phyloP scores from a whole-genome alignment of 331 rosid species.

The Rhamnella rubrinervis region DNA sequence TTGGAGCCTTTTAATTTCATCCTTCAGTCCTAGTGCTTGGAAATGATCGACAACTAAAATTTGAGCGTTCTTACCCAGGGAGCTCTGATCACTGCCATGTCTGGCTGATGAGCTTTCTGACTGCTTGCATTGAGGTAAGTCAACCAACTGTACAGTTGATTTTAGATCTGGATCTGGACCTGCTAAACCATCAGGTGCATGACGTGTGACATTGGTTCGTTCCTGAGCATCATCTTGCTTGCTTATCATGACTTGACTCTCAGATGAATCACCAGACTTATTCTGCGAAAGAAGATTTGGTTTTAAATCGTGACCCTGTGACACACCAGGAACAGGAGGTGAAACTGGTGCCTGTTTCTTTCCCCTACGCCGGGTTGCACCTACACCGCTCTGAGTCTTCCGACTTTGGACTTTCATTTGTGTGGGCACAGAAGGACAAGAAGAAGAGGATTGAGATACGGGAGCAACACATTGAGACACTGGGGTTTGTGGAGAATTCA shows the following conservation, averaged over 20 bases:
- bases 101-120: slow-evolving; percentile 33
- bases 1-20: slow-evolving; percentile 23
- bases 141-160: slow-evolving; percentile 34
- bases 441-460: slow-evolving; percentile 45
- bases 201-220: slow-evolving; percentile 24
- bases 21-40: neutral
- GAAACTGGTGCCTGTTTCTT: slow-evolving; percentile 54
- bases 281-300: slow-evolving; percentile 35
- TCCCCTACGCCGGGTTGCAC: slow-evolving; percentile 78
- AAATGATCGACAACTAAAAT: slow-evolving; percentile 3
- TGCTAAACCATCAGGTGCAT: slow-evolving; percentile 30
- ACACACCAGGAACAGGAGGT: slow-evolving; percentile 39
- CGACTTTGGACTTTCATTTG: slow-evolving; percentile 54
- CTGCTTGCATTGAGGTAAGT: slow-evolving; percentile 39
- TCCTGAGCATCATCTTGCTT: slow-evolving; percentile 42
- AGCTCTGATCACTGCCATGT: slow-evolving; percentile 32
- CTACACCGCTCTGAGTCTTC: slow-evolving; percentile 60
- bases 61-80: slow-evolving; percentile 40
- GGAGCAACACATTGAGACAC: slow-evolving; percentile 45
- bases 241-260: slow-evolving; percentile 28
- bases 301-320: slow-evolving; percentile 41
- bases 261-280: slow-evolving; percentile 37
- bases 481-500: slow-evolving; percentile 45
- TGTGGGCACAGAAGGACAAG: slow-evolving; percentile 37
- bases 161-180: slow-evolving; percentile 38